These are phyloP conservation scores for Aspergillus piperis DNA, from an alignment of 2,329 filamentous ascomycete species.

Conservation along the genomic window DNA sequence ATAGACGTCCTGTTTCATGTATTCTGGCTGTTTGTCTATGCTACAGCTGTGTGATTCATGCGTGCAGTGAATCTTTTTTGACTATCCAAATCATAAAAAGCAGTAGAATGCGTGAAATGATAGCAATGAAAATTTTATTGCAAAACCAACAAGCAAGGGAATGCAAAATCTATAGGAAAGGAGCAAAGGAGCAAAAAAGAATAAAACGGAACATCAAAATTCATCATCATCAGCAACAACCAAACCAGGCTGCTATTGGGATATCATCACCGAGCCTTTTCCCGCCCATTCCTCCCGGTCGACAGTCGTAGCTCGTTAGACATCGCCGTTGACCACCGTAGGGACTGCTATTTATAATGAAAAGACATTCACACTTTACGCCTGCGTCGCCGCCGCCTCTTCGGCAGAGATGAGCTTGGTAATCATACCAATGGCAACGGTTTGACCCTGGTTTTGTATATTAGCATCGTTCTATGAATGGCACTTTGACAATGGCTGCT, in stretches of 20 bases:
- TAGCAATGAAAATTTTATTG: conserved; percentile 22
- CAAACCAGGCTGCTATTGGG: conserved; percentile 24
- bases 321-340: background rate
- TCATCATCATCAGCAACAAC: conserved; percentile 37
- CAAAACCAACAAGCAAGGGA: conserved; percentile 20
- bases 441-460: conserved; percentile 72
- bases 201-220: conserved; percentile 20
- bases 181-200: no score
- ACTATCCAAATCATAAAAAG: background rate
- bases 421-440: conserved; percentile 98
- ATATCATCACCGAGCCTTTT: conserved; percentile 27
- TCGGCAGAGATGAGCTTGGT: conserved; percentile 70
- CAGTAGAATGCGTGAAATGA: background rate
- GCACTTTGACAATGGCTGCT: conserved; percentile 26
- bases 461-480: conserved; percentile 24
- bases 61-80: background rate
- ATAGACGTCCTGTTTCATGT: conserved; percentile 17
- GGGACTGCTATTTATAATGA: conserved; percentile 7
- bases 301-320: conserved; percentile 5
- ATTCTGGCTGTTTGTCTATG: conserved; percentile 2
- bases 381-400: conserved; percentile 16
- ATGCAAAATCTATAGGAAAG: conserved; percentile 24
- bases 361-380: conserved; percentile 7
- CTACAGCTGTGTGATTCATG: conserved; percentile 1
- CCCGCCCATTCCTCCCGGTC: conserved; percentile 21